Evolutionary conservation across 139 green algal species (phyloP), one percentile per base, ranked within the genome.

Genomic region (Desmodesmus armatus): DNA sequence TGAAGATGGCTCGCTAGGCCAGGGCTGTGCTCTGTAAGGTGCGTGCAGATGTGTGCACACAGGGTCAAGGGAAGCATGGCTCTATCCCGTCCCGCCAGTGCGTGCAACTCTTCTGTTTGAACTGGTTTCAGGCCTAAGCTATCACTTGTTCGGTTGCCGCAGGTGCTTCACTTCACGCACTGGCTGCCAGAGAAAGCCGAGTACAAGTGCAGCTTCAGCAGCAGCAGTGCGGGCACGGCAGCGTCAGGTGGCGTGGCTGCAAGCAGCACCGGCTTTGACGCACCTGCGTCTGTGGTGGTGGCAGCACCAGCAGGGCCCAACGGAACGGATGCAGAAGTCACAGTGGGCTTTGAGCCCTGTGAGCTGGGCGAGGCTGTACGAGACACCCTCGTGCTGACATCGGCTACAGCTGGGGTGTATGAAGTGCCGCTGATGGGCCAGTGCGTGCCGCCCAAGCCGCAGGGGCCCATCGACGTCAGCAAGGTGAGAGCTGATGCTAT

Each of bases 311-410:
- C 89, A 13, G 80, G 53, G 1, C 74, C 58, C 25, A 80, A 89
- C 31, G 94, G 94, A 13, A 53, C 88, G 7, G 91, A 96, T 73
- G 79, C 91, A n/a, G 81, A 90, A 35, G 60, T 96, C 44, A 88
- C 94, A 55, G 90, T 98, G 9, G 65, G 76, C 11, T 98, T 96
- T 82, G 93, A 97, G 89, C 94, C 94, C 0, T 90, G 65, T 31
- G 73, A 67, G 7, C 62, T 98, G 4, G 92, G 92, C 25, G 93
- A 96, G 81, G 88, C 80, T 55, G 86, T 93, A 39, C 80, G 87
- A 2, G 94, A 96, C 82, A 87, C 81, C 62, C 83, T 98, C 40
- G 25, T 94, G 3, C 80, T 97, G 9, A 71, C 35, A 44, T 91
- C 84, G 4, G 23, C 83, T 39, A 37, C 66, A 37, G 94, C 80